A percentile compares a stretch with the other conserved stretches of the same genome.
Conservation (phyloP, 1,284 basidiomycete genomes). For the Heterobasidion irregulare region DNA sequence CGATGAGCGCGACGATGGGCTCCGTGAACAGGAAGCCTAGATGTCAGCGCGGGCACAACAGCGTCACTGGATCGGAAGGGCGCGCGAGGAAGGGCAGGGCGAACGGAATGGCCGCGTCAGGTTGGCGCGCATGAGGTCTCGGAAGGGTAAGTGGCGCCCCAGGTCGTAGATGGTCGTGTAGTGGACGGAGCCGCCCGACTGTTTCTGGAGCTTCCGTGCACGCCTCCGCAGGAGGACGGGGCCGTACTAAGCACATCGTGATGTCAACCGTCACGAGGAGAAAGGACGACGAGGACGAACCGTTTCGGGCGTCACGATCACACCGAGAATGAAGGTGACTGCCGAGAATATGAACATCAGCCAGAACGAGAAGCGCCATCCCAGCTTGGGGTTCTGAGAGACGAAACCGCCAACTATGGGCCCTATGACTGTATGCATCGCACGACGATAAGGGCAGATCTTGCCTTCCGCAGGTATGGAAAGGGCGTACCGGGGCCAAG, state of each 20-base stretch:
- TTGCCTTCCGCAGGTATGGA: neutral
- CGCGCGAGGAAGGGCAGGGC: conserved; percentile 13
- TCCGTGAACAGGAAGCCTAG: conserved; percentile 59
- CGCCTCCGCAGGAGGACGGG: conserved; percentile 58
- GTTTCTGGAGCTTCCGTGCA: conserved; percentile 38
- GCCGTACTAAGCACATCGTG: conserved; percentile 37
- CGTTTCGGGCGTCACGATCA: conserved; percentile 43
- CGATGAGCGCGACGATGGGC: conserved; percentile 58
- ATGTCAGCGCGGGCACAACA: neutral
- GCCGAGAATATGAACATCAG: conserved; percentile 53
- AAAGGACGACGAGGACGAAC: conserved; percentile 15
- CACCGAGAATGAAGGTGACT: conserved; percentile 37
- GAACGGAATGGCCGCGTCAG: conserved; percentile 54
- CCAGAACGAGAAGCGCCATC: conserved; percentile 71
- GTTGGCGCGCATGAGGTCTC: conserved; percentile 31
- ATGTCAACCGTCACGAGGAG: neutral
- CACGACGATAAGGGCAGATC: neutral
- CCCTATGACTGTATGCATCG: conserved; percentile 34
- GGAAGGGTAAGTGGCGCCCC: conserved; percentile 34
- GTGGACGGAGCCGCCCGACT: conserved; percentile 31
- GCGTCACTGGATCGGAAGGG: neutral
- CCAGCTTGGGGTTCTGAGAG: conserved; percentile 33
- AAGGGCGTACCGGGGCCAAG: conserved; percentile 52
- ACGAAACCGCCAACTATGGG: conserved; percentile 62
- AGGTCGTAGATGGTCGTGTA: conserved; percentile 52